Evolutionary conservation across 768 basidiomycete species (phyloP), one percentile per base, ranked within the genome.

Genomic region (Suillus subaureus): DNA sequence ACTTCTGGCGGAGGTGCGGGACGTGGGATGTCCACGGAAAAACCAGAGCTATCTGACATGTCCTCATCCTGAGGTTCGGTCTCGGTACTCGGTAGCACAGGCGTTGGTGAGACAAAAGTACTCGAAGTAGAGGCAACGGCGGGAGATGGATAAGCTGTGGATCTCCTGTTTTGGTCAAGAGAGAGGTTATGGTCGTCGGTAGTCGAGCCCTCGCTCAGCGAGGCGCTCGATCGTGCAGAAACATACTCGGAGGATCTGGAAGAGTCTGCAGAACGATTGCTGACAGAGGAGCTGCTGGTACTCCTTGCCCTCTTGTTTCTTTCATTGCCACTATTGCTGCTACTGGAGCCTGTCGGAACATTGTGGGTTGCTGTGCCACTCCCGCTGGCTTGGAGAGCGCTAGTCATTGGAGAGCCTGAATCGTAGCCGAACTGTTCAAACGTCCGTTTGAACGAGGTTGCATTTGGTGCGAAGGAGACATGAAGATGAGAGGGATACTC

Each of bases 301-400:
- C 87, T 87, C 55, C 87, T 77, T 5, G 87, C 84, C 39, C 87
- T 77, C 75, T 88, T 88, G 67, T 83, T 87, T 65, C 85, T 83
- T 63, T 85, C 80, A 68, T 84, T 83, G 56, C 80, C 79, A 69
- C 78, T 78, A 72, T 78, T 74, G 71, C 69, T 71, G 62, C 61
- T 45, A 60, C 28, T 6, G 45, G 61, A 31, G 64, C 9, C 31
- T 2, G 72, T 18, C 16, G 71, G 33, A 26, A 68, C 66, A 45
- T 64, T 72, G 39, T 33, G 64, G 40, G 49, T 64, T 57, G 68
- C 66, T 18, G 76, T 66, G n/a, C 71, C 67, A n/a, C 75, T 73
- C 65, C 73, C 75, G 66, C 73, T 76, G 11, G 71, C 56, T 58
- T 33, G 69, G 61, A 63, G 70, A 65, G 54, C 70, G 68, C 64